phyloP scores from a whole-genome alignment of 2,329 filamentous ascomycete genomes.

The Septoria petroselini region DNA sequence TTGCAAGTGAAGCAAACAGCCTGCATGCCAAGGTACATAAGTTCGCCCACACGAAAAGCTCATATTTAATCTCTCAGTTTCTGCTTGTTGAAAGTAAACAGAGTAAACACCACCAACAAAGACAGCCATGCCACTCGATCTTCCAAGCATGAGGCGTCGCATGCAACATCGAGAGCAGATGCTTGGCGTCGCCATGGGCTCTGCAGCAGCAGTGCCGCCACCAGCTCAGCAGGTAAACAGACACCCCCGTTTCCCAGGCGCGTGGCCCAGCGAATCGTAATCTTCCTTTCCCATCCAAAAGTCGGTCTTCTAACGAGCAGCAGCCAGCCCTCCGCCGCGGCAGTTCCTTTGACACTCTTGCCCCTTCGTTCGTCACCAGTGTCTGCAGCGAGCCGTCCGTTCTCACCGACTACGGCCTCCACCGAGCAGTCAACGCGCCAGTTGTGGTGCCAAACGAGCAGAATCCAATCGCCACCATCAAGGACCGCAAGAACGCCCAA shows the following conservation, averaged over 20 bases:
- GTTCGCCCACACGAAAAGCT: background rate
- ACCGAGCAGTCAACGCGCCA: constrained; percentile 12
- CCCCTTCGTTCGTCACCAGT: constrained; percentile 12
- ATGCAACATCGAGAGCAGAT: constrained; percentile 1
- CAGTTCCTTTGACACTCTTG: constrained; percentile 1
- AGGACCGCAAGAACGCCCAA: constrained; percentile 17
- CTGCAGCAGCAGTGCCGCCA: background rate
- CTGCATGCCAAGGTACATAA: background rate
- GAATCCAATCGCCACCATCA: constrained; percentile 15
- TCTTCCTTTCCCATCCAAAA: too few species aligned
- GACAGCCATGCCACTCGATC: background rate
- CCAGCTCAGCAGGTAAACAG: background rate
- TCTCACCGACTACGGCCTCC: constrained; percentile 14
- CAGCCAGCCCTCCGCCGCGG: background rate
- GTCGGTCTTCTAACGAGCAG: too few species aligned
- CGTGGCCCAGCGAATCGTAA: too few species aligned
- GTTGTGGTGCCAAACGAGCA: constrained; percentile 10
- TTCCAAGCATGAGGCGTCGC: background rate
- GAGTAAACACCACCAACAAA: background rate
- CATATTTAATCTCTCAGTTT: background rate
- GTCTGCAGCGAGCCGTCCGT: constrained; percentile 10
- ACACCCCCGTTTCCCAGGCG: too few species aligned
- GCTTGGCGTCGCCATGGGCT: background rate
- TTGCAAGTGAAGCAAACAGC: background rate
- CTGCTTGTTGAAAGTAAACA: too few species aligned